These are phyloP conservation scores for Prunus kanzakura DNA, from an alignment of 306 rosid genomes.

Conservation along the genomic window DNA sequence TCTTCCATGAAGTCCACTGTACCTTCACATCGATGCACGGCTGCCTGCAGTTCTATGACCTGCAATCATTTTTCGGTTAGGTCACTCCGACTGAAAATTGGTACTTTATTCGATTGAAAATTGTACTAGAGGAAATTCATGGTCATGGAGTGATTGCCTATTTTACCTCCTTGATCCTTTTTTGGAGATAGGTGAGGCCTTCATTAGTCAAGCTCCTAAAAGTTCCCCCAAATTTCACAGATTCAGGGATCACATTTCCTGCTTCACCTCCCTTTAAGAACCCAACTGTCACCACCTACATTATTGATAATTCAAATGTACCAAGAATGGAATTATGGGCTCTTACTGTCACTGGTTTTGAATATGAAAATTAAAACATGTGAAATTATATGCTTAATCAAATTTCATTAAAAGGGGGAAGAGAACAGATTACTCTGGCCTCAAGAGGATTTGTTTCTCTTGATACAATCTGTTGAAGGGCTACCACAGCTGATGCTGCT, in stretches of 20 bases:
- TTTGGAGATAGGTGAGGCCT: constrained; percentile 29
- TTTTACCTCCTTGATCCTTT: constrained; percentile 44
- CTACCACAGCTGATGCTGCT: constrained; percentile 32
- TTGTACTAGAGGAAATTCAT: neutral
- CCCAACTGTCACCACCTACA: constrained; percentile 41
- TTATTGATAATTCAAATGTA: neutral
- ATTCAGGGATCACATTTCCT: constrained; percentile 28
- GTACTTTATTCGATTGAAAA: neutral
- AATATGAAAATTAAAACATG: neutral
- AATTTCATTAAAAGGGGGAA: neutral
- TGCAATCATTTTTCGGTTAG: neutral
- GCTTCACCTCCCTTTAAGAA: constrained; percentile 36
- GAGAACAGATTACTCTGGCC: constrained; percentile 17
- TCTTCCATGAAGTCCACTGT: constrained; percentile 49
- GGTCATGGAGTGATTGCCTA: neutral
- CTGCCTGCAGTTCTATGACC: constrained; percentile 43
- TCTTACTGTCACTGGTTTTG: too few species aligned
- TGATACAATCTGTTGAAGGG: constrained; percentile 46
- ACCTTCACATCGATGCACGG: constrained; percentile 37
- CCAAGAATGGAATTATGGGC: too few species aligned
- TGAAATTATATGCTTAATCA: neutral
- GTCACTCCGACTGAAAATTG: neutral
- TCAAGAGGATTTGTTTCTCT: constrained; percentile 44
- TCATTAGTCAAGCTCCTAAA: constrained; percentile 31
- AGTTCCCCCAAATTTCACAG: constrained; percentile 34